Evolutionary conservation across 495 filamentous ascomycete species (phyloP), one percentile per base, ranked within the genome.

Genomic region (Podospora australis): DNA sequence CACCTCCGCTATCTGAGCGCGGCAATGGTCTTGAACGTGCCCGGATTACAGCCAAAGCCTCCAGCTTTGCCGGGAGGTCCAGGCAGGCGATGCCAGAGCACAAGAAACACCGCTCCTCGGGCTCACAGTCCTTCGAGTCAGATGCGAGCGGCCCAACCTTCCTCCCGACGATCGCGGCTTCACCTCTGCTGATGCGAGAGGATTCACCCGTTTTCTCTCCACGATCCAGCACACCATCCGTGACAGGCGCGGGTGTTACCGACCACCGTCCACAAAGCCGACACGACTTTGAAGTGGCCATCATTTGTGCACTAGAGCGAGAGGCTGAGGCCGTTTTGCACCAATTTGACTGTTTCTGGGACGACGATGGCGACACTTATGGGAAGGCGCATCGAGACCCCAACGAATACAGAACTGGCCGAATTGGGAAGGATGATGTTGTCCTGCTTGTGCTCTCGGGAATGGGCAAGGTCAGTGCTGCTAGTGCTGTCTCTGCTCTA

Each of bases 341-440:
- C 14, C 34, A 53, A 13, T 50, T 59, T 17, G 63, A 70, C 45
- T 42, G 56, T 16, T 55, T 51, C 29, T 69, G 55, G 49, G 55
- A 58, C n/a, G 32, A 53, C 6, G 44, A 60, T 6, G 57, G 55
- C 30, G 49, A 54, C n/a, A 13, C 6, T 19, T 63, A 57, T 39
- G 50, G 49, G 0, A 50, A 52, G 46, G 53, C 52, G n/a, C 39
- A 46, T 11, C 51, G 55, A 0, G 64, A 65, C 42, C 16, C 6
- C 8, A 70, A 71, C 41, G 39, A 44, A 1, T 74, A 73, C 50
- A 64, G 54, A 0, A 63, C 40, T 13, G 70, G 70, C 10, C 53
- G 50, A 6, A 66, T 73, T 7, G 64, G 63, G 4, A 38, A 52
- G 4, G 52, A 68, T 39, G 50, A 70, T 52, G 66, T 70, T 8